phyloP scores from a whole-genome alignment of 306 rosid species.

The Cercis canadensis region DNA sequence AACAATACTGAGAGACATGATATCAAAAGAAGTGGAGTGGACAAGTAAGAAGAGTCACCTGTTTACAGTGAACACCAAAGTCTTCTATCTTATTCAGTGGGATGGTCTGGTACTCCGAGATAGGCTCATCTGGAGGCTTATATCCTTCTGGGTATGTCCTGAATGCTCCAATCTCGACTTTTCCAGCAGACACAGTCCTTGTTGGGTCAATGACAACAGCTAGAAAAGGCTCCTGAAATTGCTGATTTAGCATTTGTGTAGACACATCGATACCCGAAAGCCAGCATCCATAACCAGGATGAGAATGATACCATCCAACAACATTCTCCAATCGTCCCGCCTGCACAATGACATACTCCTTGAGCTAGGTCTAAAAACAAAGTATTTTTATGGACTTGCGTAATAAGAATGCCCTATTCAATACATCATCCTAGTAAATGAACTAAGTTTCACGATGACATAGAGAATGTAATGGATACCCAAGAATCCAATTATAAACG shows the following conservation, averaged over 20 bases:
- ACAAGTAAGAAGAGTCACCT: conserved; percentile 53
- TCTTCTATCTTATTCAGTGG: conserved; percentile 97
- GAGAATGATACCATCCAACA: conserved; percentile 99
- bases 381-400: background rate
- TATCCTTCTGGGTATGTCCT: conserved; percentile 98
- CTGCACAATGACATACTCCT: conserved; percentile 45
- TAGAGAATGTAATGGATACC: background rate
- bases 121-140: conserved; percentile 91
- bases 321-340: conserved; percentile 93
- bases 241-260: conserved; percentile 94
- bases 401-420: background rate
- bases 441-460: background rate
- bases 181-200: conserved; percentile 92
- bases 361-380: conserved; percentile 10
- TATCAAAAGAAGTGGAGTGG: background rate
- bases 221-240: conserved; percentile 90
- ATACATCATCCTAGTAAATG: background rate
- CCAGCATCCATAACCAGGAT: conserved; percentile 99
- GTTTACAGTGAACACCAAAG: conserved; percentile 98
- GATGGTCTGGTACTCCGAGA: conserved; percentile 94
- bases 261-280: conserved; percentile 96
- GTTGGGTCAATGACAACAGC: conserved; percentile 98
- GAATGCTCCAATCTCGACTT: conserved; percentile 98
- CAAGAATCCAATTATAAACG: background rate
- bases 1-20: conserved; percentile 2